These are phyloP conservation scores for Suhomyces wounanorum DNA, from an alignment of 1,139 yeast species.

Conservation along the genomic window DNA sequence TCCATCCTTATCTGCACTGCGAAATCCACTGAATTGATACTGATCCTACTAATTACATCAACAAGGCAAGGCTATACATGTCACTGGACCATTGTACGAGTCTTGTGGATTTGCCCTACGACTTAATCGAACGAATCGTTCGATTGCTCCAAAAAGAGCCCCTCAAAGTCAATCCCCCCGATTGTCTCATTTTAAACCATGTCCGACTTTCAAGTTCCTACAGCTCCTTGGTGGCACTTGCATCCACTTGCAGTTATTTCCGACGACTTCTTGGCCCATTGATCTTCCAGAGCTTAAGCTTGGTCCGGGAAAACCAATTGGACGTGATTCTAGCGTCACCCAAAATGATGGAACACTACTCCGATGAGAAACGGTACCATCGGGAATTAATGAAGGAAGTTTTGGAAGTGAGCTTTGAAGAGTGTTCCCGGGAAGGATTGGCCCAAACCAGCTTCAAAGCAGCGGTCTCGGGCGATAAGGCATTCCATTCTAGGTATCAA, in stretches of 20 bases:
- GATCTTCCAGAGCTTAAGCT: slow-evolving; percentile 27
- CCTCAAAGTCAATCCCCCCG: not conserved
- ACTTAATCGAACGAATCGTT: not conserved
- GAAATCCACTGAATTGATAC: not conserved
- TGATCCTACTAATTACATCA: not conserved
- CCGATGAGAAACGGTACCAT: slow-evolving; percentile 24
- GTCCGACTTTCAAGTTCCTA: slow-evolving; percentile 14
- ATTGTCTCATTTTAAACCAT: slow-evolving; percentile 20
- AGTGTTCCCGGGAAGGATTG: slow-evolving; percentile 25
- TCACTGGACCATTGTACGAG: not conserved
- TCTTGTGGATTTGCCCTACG: not conserved
- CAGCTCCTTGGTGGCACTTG: slow-evolving; percentile 21
- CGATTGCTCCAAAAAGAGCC: not conserved
- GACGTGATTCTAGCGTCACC: slow-evolving; percentile 32
- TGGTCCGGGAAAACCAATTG: slow-evolving; percentile 31
- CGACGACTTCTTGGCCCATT: slow-evolving; percentile 25
- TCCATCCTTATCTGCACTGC: not conserved
- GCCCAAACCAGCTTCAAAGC: slow-evolving; percentile 24
- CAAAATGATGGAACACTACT: slow-evolving; percentile 23
- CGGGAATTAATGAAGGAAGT: slow-evolving; percentile 28
- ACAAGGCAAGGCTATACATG: not conserved
- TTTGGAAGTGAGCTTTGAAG: slow-evolving; percentile 19
- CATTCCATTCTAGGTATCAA: slow-evolving; percentile 23
- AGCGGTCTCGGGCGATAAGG: slow-evolving; percentile 20
- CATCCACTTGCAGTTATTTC: slow-evolving; percentile 29